Conservation (phyloP, 2,329 filamentous ascomycete species). For the Botrytis medusae region DNA sequence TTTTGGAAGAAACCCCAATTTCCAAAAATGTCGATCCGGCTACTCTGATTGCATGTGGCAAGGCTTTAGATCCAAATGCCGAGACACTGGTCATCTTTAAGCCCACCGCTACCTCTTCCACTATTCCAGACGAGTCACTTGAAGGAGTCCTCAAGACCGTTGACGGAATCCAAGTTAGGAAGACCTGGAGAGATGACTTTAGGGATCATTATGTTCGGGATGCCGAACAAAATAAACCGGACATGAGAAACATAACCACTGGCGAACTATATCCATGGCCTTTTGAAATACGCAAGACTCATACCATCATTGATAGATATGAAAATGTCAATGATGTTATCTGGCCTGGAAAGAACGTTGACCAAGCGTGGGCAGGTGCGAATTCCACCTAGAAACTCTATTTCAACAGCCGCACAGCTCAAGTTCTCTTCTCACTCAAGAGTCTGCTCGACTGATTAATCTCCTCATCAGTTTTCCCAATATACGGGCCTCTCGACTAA, state of each 20-base stretch:
- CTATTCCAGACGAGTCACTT: not conserved
- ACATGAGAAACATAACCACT: not conserved
- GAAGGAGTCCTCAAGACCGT: not conserved
- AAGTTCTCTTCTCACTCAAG: not conserved
- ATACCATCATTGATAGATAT: not conserved
- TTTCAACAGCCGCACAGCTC: not conserved
- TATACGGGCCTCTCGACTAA: not conserved
- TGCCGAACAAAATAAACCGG: too few species aligned
- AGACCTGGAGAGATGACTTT: not conserved
- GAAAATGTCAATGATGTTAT: not conserved
- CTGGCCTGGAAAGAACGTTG: not conserved
- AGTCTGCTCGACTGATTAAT: not conserved
- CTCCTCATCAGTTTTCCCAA: not conserved
- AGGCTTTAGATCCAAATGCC: not conserved
- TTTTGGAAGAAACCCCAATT: not conserved
- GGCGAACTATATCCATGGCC: not conserved
- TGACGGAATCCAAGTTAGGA: not conserved
- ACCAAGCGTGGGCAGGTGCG: not conserved
- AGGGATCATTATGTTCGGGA: not conserved
- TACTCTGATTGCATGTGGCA: not conserved
- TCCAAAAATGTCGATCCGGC: not conserved
- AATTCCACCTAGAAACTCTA: not conserved
- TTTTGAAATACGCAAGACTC: not conserved
- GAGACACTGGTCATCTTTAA: constrained; percentile 7
- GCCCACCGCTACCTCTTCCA: not conserved